Conservation (phyloP, 345 rosid genomes). For the Eucalyptus pauciflora region DNA sequence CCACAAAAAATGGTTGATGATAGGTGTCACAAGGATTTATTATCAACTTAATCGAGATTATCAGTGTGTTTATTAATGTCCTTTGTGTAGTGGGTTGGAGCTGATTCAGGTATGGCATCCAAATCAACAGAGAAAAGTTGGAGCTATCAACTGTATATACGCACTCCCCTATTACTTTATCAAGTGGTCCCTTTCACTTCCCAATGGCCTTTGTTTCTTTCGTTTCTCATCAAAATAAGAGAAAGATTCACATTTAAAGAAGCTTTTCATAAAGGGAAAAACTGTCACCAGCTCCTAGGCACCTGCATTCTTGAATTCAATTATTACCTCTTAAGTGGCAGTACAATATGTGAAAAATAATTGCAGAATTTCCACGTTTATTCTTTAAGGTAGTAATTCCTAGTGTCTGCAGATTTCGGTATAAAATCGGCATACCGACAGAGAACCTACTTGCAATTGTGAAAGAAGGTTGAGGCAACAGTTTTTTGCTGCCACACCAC, state of each 20-base stretch:
- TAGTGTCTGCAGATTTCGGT: background rate
- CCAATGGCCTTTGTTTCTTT: conserved; percentile 29
- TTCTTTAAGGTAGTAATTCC: background rate
- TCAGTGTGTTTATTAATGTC: background rate
- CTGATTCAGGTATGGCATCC: background rate
- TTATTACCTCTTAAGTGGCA: background rate
- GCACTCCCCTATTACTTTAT: conserved; percentile 1
- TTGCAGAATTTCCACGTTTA: background rate
- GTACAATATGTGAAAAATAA: background rate
- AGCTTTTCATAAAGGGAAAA: conserved; percentile 45
- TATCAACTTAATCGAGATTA: background rate
- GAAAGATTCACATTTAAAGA: conserved; percentile 46
- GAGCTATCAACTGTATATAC: background rate
- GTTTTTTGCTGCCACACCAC: background rate
- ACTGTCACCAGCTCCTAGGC: conserved; percentile 32
- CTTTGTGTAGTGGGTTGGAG: background rate
- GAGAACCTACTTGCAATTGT: background rate
- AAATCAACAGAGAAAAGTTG: background rate
- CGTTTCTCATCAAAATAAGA: conserved; percentile 34
- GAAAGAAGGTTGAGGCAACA: background rate
- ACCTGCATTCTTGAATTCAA: background rate
- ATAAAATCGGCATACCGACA: background rate
- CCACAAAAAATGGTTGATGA: background rate
- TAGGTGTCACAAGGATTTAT: background rate
- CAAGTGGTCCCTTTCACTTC: conserved; percentile 35